phyloP scores from a whole-genome alignment of 805 yeast genomes.

The Zygosaccharomyces bisporus region DNA sequence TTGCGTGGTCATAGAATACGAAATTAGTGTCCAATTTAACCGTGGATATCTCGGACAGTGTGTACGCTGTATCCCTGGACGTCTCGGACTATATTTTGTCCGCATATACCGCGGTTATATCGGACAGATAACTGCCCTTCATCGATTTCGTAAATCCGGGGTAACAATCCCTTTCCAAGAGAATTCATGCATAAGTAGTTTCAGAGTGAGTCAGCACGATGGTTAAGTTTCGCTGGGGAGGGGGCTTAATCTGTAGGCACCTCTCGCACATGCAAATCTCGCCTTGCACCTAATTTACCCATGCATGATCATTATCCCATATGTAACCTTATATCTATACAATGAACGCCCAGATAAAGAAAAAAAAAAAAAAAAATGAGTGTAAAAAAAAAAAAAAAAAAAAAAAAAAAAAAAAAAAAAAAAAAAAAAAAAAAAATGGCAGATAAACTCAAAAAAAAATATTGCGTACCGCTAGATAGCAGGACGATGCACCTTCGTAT shows the following conservation, averaged over 20 bases:
- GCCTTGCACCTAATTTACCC: no score
- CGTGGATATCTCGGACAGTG: background rate
- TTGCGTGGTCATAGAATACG: slow-evolving; percentile 14
- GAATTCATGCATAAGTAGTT: no score
- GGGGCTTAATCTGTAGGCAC: no score
- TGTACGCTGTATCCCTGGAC: background rate
- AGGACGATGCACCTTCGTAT: background rate
- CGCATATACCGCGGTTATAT: background rate
- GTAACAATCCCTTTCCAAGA: no score
- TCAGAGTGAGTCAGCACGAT: no score
- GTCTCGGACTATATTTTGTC: background rate
- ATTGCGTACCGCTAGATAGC: background rate
- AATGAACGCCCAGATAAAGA: background rate
- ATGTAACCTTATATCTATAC: slow-evolving; percentile 1
- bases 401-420: background rate
- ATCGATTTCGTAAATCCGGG: background rate
- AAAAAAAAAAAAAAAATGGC: background rate
- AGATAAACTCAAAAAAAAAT: background rate
- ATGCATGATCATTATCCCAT: background rate
- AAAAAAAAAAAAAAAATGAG: background rate
- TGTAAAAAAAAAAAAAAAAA: background rate
- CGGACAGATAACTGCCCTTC: background rate
- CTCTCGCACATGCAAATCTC: no score
- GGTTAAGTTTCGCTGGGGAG: no score
- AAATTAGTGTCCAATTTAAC: background rate